Evolutionary conservation across 2,329 filamentous ascomycete species (phyloP), one percentile per base, ranked within the genome.

Genomic region (Colletotrichum truncatum): DNA sequence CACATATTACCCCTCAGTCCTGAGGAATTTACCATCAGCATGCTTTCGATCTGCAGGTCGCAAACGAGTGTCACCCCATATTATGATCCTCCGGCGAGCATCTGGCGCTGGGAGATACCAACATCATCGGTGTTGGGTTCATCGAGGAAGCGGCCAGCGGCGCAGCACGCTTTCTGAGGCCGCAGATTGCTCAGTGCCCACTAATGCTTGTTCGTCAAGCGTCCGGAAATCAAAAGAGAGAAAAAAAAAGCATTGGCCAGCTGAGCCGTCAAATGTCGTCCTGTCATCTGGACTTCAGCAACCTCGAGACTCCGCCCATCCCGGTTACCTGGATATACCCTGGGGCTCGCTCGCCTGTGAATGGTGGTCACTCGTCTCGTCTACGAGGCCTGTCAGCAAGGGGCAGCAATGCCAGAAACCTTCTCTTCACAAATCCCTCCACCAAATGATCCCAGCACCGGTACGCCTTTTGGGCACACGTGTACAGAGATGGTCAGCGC

Each of bases 11-110:
- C 30, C 38, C 21, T 48, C 23, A 7, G 39, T 32, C 52, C 32
- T 34, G 25, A n/a, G 8, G 41, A 34, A 32, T 25, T 25, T 16
- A 14, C 52, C 52, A 39, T 57, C 28, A 28, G 21, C 52, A 32
- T 62, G 59, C 41, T 57, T 39, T 23, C 39, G 23, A 48, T 39
- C 25, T 48, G 41, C 52, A 55, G 10, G 39, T 49, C 36, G 58
- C 51, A 62, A 48, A 49, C 32, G 39, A 62, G 52, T 34, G 59
- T 57, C 41, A 62, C 49, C 59, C 52, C 52, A 48, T n/a, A n/a
- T 46, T 25, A 25, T 43, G 25, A 48, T 57, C 25, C 32, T 25
- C 41, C 30, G 41, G 52, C 59, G 45, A 36, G 14, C 41, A 12
- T 18, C 11, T 45, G 28, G 39, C 25, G n/a, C n/a, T n/a, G n/a